phyloP scores from a whole-genome alignment of 352 stramenopile genomes.

The Thraustotheca clavata region DNA sequence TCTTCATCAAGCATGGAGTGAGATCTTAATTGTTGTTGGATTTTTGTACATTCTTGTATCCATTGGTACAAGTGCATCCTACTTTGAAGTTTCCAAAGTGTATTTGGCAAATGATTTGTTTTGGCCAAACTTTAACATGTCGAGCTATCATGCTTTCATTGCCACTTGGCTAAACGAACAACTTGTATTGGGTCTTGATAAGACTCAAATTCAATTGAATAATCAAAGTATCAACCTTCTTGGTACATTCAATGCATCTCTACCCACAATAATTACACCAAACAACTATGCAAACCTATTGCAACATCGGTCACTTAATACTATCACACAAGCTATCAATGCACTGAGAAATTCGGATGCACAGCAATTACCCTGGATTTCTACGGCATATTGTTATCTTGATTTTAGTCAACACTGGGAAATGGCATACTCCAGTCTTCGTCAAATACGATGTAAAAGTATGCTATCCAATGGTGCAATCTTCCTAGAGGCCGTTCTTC shows the following conservation, averaged over 20 bases:
- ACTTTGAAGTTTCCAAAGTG: background rate
- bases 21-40: background rate
- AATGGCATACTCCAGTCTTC: background rate
- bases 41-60: background rate
- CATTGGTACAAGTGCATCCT: background rate
- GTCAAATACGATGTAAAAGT: constrained; percentile 6
- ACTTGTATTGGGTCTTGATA: background rate
- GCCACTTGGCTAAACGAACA: constrained; percentile 4
- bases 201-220: background rate
- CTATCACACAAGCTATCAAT: background rate
- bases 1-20: too few relatives aligned
- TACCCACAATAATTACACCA: background rate
- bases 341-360: background rate
- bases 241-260: background rate
- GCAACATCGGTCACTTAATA: background rate
- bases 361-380: constrained; percentile 4
- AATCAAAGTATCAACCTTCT: background rate
- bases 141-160: background rate
- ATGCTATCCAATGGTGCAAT: background rate
- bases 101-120: constrained; percentile 1
- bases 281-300: background rate
- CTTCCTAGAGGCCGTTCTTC: background rate
- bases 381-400: constrained; percentile 9
- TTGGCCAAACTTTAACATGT: constrained; percentile 2
- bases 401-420: background rate